phyloP scores from a whole-genome alignment of 139 green algal species.

The Volvox africanus region DNA sequence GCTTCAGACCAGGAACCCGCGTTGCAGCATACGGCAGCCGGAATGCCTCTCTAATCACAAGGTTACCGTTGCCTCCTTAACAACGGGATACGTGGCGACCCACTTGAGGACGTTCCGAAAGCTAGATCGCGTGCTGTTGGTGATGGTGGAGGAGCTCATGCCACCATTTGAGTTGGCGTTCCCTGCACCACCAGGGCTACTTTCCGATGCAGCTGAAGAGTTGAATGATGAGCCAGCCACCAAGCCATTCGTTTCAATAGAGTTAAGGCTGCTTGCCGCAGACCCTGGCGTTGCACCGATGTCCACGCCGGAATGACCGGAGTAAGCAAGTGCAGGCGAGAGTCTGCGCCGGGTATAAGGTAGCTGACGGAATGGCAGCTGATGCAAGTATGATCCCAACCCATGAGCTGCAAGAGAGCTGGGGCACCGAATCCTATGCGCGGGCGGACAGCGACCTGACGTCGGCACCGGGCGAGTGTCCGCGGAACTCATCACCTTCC shows the following conservation, averaged over 20 bases:
- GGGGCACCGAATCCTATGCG: not conserved
- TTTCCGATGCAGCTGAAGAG: not conserved
- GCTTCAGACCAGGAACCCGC: no score
- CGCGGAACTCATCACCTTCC: not conserved
- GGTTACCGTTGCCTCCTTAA: no score
- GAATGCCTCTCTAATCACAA: no score
- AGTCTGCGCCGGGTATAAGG: not conserved
- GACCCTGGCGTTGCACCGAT: not conserved
- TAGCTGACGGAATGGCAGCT: not conserved
- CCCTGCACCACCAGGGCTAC: not conserved
- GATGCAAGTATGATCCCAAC: not conserved
- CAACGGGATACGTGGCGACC: not conserved
- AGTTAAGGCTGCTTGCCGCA: no score
- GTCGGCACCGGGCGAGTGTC: not conserved
- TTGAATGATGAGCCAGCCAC: not conserved
- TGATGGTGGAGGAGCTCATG: not conserved
- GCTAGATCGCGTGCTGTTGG: not conserved
- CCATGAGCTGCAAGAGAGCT: not conserved
- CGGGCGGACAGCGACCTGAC: not conserved
- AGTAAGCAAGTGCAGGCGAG: not conserved
- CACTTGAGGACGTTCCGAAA: slow-evolving; percentile 11
- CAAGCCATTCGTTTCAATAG: not conserved
- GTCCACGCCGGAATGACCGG: not conserved
- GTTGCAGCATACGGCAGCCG: no score
- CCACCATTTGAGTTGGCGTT: not conserved